phyloP scores from a whole-genome alignment of 768 basidiomycete genomes.

The Phylloporus sp. region DNA sequence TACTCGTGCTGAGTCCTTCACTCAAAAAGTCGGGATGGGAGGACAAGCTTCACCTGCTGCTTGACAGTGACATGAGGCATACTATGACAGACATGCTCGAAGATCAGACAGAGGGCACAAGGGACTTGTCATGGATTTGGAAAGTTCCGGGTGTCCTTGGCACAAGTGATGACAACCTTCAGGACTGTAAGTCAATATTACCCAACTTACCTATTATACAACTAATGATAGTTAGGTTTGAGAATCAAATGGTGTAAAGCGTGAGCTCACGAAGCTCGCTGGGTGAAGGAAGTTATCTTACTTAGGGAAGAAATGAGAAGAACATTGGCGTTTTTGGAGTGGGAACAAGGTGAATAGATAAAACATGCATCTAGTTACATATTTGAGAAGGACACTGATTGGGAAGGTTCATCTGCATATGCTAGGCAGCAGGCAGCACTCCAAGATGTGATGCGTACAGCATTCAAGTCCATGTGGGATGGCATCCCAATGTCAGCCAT shows the following conservation, averaged over 20 bases:
- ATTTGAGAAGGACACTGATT: not conserved
- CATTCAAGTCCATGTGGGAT: not conserved
- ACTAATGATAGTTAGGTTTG: no score
- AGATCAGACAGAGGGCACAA: not conserved
- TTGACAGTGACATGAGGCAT: not conserved
- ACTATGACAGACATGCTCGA: not conserved
- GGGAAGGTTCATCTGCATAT: not conserved
- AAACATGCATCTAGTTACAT: not conserved
- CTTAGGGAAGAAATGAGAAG: conserved; percentile 3
- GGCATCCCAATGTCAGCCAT: no score
- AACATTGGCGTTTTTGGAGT: not conserved
- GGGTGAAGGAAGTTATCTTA: not conserved
- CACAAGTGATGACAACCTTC: not conserved
- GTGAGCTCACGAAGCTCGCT: conserved; percentile 17
- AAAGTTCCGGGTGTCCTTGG: not conserved
- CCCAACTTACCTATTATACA: no score
- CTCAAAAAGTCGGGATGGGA: not conserved
- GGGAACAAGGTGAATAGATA: not conserved
- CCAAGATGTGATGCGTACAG: not conserved
- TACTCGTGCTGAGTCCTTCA: not conserved
- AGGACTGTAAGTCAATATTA: not conserved
- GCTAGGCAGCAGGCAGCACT: not conserved
- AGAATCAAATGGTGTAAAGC: not conserved
- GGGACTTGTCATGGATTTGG: not conserved
- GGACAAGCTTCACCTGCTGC: not conserved